Conservation (phyloP, 768 basidiomycete genomes). For the Arthromyces matolae region DNA sequence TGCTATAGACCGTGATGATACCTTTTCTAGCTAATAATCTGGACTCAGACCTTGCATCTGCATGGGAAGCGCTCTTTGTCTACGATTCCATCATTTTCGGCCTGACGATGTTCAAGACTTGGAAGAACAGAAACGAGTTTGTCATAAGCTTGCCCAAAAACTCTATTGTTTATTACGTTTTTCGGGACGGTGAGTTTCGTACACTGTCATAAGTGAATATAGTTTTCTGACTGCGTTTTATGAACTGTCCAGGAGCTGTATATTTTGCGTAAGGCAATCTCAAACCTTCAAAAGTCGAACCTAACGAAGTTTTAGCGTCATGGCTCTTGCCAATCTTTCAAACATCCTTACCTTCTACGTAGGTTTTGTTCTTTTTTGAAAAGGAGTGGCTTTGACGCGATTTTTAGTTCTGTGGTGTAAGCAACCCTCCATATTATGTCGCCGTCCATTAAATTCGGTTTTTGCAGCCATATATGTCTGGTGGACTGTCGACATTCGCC, state of each 20-base stretch:
- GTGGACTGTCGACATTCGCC: constrained; percentile 47
- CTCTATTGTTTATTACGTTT: constrained; percentile 39
- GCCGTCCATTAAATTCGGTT: too few relatives aligned
- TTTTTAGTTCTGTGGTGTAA: constrained; percentile 25
- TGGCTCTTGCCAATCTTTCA: too few relatives aligned
- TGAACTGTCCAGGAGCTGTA: constrained; percentile 38
- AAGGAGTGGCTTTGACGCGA: constrained; percentile 1
- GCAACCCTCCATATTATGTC: too few relatives aligned
- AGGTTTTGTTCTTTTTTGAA: constrained; percentile 8
- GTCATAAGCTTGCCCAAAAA: constrained; percentile 20
- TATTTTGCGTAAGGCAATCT: constrained; percentile 48
- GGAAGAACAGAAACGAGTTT: constrained; percentile 29
- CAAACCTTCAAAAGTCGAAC: not conserved
- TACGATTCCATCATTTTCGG: constrained; percentile 46
- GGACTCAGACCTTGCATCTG: constrained; percentile 27
- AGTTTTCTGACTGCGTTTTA: not conserved
- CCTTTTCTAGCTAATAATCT: not conserved
- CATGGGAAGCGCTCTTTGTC: constrained; percentile 51
- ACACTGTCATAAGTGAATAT: not conserved
- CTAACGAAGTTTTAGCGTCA: constrained; percentile 36
- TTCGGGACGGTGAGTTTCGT: constrained; percentile 43
- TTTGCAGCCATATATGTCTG: constrained; percentile 40
- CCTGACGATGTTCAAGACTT: constrained; percentile 45
- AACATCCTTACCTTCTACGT: too few relatives aligned
- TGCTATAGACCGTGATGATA: not conserved